These are phyloP conservation scores for Striga asiatica DNA, from an alignment of 257 asterid species.

Conservation along the genomic window DNA sequence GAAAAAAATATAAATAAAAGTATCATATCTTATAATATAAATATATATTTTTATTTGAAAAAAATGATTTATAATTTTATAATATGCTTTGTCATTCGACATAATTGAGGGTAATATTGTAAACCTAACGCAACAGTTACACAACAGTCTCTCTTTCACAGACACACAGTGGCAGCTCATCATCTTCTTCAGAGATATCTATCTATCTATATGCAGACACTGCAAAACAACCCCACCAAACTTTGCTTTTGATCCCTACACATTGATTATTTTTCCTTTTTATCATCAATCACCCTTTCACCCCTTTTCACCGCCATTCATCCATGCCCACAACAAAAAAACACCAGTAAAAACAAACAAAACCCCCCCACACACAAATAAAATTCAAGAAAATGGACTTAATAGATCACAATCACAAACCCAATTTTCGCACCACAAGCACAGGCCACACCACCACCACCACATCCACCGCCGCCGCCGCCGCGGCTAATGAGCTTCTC, in stretches of 20 bases:
- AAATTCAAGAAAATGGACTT: background rate
- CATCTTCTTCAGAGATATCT: constrained; percentile 27
- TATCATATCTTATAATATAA: too few species aligned
- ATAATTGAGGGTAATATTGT: too few species aligned
- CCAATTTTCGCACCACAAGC: constrained; percentile 45
- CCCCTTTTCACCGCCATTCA: background rate
- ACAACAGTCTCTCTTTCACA: too few species aligned
- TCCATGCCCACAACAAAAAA: constrained; percentile 17
- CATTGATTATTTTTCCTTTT: constrained; percentile 1
- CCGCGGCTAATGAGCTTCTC: constrained; percentile 44
- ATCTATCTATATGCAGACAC: constrained; percentile 10
- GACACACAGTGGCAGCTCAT: constrained; percentile 20
- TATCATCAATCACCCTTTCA: constrained; percentile 1
- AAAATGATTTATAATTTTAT: too few species aligned
- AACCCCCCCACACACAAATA: background rate
- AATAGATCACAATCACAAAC: constrained; percentile 47
- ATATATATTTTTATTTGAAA: too few species aligned
- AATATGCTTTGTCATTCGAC: too few species aligned
- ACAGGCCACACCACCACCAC: constrained; percentile 15
- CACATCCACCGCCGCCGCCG: constrained; percentile 13
- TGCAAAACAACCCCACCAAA: constrained; percentile 11
- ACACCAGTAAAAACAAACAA: constrained; percentile 19
- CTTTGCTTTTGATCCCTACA: constrained; percentile 11
- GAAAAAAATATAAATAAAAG: too few species aligned
- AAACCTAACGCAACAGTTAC: too few species aligned